Conservation (phyloP, 1,139 yeast species). For the Hansenula lynferdii region DNA sequence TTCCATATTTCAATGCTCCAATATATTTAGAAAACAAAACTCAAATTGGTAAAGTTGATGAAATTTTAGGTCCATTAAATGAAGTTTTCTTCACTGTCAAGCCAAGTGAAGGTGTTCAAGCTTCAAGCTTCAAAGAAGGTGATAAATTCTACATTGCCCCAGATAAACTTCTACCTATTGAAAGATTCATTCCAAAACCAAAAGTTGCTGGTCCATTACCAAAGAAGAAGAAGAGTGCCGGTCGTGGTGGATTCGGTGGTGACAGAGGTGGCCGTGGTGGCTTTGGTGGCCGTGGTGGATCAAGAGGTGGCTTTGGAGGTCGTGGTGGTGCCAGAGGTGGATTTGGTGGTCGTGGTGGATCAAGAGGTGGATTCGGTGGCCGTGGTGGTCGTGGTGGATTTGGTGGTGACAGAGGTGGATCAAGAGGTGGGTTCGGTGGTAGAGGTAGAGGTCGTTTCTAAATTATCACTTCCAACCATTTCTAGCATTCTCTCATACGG, state of each 20-base stretch:
- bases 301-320: slow-evolving; percentile 53
- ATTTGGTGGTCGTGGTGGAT: slow-evolving; percentile 31
- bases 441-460: slow-evolving; percentile 35
- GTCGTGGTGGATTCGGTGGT: slow-evolving; percentile 41
- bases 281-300: slow-evolving; percentile 39
- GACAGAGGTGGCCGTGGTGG: slow-evolving; percentile 50
- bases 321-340: slow-evolving; percentile 40
- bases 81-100: slow-evolving; percentile 96
- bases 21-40: slow-evolving; percentile 93
- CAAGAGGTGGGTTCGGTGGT: slow-evolving; percentile 31
- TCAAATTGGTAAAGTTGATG: slow-evolving; percentile 96
- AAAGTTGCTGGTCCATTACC: slow-evolving; percentile 76
- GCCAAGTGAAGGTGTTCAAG: slow-evolving; percentile 94
- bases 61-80: slow-evolving; percentile 94
- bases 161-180: slow-evolving; percentile 92
- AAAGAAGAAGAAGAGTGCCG: slow-evolving; percentile 63
- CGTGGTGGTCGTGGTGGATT: too few species aligned
- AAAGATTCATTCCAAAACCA: slow-evolving; percentile 93
- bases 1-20: slow-evolving; percentile 99
- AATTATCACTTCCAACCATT: neutral
- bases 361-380: slow-evolving; percentile 55
- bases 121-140: slow-evolving; percentile 88
- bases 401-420: slow-evolving; percentile 31
- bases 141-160: slow-evolving; percentile 95
- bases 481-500: neutral